These are phyloP conservation scores for Epichloe gansuensis DNA, from an alignment of 2,329 filamentous ascomycete genomes.

Conservation along the genomic window DNA sequence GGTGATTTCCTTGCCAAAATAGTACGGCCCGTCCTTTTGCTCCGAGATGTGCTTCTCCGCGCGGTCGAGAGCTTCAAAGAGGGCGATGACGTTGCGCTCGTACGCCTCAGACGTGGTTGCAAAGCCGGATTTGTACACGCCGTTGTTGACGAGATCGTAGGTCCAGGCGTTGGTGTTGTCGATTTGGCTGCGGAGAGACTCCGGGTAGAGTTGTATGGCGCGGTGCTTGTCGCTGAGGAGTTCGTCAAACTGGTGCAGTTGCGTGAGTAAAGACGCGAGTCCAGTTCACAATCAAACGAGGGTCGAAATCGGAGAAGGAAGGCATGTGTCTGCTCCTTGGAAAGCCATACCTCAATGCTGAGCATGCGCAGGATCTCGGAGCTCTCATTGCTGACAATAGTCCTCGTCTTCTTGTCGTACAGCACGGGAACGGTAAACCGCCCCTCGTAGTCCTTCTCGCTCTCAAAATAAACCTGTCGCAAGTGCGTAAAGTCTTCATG, in stretches of 20 bases:
- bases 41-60: constrained; percentile 56
- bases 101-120: constrained; percentile 77
- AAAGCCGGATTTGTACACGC: constrained; percentile 68
- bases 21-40: constrained; percentile 47
- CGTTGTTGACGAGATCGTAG: constrained; percentile 62
- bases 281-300: too few relatives aligned
- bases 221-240: constrained; percentile 49
- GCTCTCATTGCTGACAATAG: constrained; percentile 85
- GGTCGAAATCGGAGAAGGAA: too few relatives aligned
- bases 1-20: constrained; percentile 63
- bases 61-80: constrained; percentile 69
- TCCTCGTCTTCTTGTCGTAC: constrained; percentile 63
- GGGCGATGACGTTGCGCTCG: constrained; percentile 53
- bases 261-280: not conserved
- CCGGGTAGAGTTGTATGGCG: constrained; percentile 55
- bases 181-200: constrained; percentile 51
- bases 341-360: constrained; percentile 48
- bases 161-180: constrained; percentile 72
- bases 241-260: constrained; percentile 50
- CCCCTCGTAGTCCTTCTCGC: constrained; percentile 58
- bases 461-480: constrained; percentile 67
- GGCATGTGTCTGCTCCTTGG: not conserved
- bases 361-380: constrained; percentile 90
- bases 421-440: constrained; percentile 83
- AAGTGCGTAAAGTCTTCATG: constrained; percentile 59